phyloP scores from a whole-genome alignment of 164 flowering plant genomes.

The Piper longum region DNA sequence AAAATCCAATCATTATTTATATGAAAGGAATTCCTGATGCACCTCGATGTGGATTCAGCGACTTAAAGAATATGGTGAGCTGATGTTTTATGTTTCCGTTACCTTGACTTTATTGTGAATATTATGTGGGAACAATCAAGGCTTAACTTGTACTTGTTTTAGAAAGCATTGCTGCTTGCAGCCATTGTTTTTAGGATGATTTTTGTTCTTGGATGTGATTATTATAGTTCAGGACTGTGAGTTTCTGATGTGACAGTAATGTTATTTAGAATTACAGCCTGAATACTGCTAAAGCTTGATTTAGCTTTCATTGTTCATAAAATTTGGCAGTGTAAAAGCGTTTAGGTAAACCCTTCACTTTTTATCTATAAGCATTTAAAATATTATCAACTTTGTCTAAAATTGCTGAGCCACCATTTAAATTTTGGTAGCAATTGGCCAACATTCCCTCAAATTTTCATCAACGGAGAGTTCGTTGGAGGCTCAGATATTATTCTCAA shows the following conservation, averaged over 20 bases:
- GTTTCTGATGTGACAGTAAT: background rate
- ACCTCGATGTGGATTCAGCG: slow-evolving; percentile 88
- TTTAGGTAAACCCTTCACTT: slow-evolving; percentile 39
- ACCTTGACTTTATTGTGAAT: background rate
- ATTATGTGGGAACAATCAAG: too few species aligned
- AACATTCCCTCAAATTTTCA: slow-evolving; percentile 90
- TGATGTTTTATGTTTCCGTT: slow-evolving; percentile 1
- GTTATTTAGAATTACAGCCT: background rate
- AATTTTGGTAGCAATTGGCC: slow-evolving; percentile 69
- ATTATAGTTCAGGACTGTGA: background rate
- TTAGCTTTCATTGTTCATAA: background rate
- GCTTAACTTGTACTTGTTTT: too few species aligned
- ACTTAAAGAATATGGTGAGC: slow-evolving; percentile 63
- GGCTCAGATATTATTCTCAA: slow-evolving; percentile 83
- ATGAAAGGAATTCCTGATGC: slow-evolving; percentile 87
- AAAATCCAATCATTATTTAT: slow-evolving; percentile 79
- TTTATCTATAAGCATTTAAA: background rate
- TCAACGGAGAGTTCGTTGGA: slow-evolving; percentile 88
- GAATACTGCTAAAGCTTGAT: background rate
- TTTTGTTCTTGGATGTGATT: background rate
- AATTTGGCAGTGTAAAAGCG: slow-evolving; percentile 50
- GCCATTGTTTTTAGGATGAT: background rate
- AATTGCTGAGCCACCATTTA: background rate
- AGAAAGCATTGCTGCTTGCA: too few species aligned
- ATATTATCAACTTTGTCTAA: too few species aligned